Percentiles rank a stretch among this genome's conserved stretches.
These are phyloP conservation scores for Pecoramyces ruminantium DNA, from an alignment of 192 early-diverging fungal species.

Conservation along the genomic window DNA sequence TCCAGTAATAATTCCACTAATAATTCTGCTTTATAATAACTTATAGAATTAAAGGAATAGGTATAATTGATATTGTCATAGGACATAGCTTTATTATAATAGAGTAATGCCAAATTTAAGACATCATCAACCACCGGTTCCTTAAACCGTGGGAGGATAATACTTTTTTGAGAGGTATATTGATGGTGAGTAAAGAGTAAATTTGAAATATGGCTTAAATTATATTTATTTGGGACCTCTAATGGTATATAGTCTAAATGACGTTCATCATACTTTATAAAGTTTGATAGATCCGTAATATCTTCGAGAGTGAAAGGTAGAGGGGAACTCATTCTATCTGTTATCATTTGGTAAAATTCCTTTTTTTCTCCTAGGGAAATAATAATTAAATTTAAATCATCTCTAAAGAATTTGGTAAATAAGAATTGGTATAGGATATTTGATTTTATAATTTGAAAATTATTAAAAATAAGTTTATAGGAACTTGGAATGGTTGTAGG, in stretches of 20 bases:
- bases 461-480: not conserved
- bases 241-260: not conserved
- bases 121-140: not conserved
- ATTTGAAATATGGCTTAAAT: not conserved
- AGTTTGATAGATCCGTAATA: not conserved
- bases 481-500: not conserved
- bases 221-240: not conserved
- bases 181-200: not conserved
- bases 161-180: not conserved
- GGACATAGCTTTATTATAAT: not conserved
- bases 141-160: not conserved
- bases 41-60: not conserved
- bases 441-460: not conserved
- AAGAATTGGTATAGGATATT: not conserved
- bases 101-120: not conserved
- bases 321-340: not conserved
- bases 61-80: not conserved
- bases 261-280: not conserved
- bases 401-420: not conserved
- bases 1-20: not conserved
- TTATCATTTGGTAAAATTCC: not conserved
- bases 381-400: not conserved
- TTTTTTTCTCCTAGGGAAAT: not conserved
- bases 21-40: not conserved
- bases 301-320: not conserved